A percentile compares a stretch with the other conserved stretches of the same genome.
phyloP scores from a whole-genome alignment of 129 eudicot genomes.

The Flaveria robusta region DNA sequence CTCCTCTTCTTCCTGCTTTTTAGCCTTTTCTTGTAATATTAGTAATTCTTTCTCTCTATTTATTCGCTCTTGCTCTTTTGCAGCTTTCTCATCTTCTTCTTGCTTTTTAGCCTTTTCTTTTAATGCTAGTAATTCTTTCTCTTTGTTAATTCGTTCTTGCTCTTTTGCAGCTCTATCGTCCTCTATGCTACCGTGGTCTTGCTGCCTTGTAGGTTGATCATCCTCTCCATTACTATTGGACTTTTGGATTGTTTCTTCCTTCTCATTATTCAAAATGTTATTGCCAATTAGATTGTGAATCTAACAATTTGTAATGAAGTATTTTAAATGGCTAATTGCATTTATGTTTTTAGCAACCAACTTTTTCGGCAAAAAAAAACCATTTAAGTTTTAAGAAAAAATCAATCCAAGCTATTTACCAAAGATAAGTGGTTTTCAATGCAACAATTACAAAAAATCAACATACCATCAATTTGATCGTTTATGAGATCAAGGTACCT shows the following conservation, averaged over 20 bases:
- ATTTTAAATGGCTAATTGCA: conserved; percentile 9
- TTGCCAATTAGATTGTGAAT: conserved; percentile 19
- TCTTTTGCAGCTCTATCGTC: conserved; percentile 18
- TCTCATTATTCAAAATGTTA: conserved; percentile 25
- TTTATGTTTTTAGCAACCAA: conserved; percentile 1
- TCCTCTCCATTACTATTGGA: not conserved
- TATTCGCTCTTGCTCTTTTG: conserved; percentile 30
- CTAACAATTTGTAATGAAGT: not conserved
- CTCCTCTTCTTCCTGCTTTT: not conserved
- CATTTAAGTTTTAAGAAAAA: not conserved
- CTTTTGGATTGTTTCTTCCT: conserved; percentile 22
- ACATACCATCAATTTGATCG: not conserved
- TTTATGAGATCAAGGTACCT: not conserved
- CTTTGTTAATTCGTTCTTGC: conserved; percentile 24
- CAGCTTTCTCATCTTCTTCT: conserved; percentile 10
- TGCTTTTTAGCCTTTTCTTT: conserved; percentile 20
- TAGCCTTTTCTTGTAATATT: conserved; percentile 23
- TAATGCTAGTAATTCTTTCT: conserved; percentile 16
- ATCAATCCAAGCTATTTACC: not conserved
- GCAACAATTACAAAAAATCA: not conserved
- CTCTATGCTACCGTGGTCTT: not conserved
- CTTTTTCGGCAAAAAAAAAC: not conserved
- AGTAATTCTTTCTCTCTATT: conserved; percentile 17
- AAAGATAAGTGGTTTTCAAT: not conserved
- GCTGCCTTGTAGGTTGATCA: not conserved